These are phyloP conservation scores for Heritiera littoralis DNA, from an alignment of 345 rosid genomes.

Conservation along the genomic window DNA sequence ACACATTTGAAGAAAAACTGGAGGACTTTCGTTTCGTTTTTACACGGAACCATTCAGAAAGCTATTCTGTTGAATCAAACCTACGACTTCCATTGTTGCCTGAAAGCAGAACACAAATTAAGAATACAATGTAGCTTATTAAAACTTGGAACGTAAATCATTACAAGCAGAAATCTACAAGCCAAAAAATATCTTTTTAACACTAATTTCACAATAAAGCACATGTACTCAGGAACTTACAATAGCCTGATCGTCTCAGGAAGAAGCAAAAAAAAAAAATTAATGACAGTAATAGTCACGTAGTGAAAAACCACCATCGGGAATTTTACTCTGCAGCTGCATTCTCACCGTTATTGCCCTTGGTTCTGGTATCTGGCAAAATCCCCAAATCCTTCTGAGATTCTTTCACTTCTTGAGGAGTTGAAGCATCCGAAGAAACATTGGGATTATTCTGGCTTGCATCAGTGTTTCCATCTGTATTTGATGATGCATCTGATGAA, in stretches of 20 bases:
- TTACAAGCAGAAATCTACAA: constrained; percentile 8
- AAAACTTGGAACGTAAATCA: neutral
- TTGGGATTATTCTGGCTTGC: constrained; percentile 29
- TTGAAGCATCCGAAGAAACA: constrained; percentile 39
- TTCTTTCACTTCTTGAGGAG: constrained; percentile 46
- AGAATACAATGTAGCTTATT: neutral
- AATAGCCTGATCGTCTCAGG: constrained; percentile 19
- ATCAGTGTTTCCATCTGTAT: constrained; percentile 26
- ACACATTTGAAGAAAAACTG: constrained; percentile 3
- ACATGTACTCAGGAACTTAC: constrained; percentile 14
- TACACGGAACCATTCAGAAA: neutral
- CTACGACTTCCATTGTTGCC: neutral
- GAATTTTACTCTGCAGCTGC: constrained; percentile 47
- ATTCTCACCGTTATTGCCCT: constrained; percentile 34
- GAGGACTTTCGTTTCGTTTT: neutral
- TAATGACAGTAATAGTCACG: constrained; percentile 5
- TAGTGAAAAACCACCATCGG: neutral
- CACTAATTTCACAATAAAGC: constrained; percentile 16
- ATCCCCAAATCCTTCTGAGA: constrained; percentile 48
- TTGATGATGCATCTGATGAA: constrained; percentile 33
- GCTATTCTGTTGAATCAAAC: neutral
- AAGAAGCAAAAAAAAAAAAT: neutral
- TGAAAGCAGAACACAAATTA: neutral
- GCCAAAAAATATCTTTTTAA: neutral
- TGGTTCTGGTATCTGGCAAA: constrained; percentile 42